Base-by-base conservation (phyloP, 2,329 filamentous ascomycete species). In the Cladosporium sp. region DNA sequence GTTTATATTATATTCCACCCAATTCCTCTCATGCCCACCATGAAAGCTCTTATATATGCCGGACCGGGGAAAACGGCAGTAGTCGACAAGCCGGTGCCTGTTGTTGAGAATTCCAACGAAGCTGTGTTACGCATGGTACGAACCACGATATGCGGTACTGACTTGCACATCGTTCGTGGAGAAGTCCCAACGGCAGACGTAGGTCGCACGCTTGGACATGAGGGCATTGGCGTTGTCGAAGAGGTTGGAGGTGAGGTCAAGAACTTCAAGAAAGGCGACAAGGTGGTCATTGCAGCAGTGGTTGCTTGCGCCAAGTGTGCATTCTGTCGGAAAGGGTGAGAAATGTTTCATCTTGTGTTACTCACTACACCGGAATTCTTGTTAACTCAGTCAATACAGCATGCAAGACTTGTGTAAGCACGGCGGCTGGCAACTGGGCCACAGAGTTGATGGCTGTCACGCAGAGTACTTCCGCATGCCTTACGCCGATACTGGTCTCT, bases 391-490 rank as follows among this genome's bases (percentile, higher is more conserved):
- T 9, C 8, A 34, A 34, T 9, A 70, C 49, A 78, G 77, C 20
- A 81, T 84, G 77, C 73, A 74, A 59, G 80, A 79, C 28, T 80
- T 82, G 62, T 85, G 82, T 67, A 72, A 72, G 7, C 78, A 75
- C 12, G 82, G 80, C 25, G 81, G 82, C 3, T 84, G 82, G 82
- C 74, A 78, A 5, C 71, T 85, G 1, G 82, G 82, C 19, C 79
- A 84, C 64, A 73, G 71, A 0, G 74, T 78, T 19, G 79, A 83
- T 62, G 81, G 81, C 45, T 83, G 80, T 0, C 81, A 84, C 65
- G 82, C 81, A n/a, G 81, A 84, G 65, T 83, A 79, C 61, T 80
- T 83, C 38, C 74, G 80, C 19, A 76, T 83, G 43, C 79, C 79
- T 1, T 76, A 79, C 65, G 82, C 80, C 0, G 75, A 79, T 58